These are phyloP conservation scores for Kazachstania kunashirensis DNA, from an alignment of 805 yeast genomes.

Conservation along the genomic window DNA sequence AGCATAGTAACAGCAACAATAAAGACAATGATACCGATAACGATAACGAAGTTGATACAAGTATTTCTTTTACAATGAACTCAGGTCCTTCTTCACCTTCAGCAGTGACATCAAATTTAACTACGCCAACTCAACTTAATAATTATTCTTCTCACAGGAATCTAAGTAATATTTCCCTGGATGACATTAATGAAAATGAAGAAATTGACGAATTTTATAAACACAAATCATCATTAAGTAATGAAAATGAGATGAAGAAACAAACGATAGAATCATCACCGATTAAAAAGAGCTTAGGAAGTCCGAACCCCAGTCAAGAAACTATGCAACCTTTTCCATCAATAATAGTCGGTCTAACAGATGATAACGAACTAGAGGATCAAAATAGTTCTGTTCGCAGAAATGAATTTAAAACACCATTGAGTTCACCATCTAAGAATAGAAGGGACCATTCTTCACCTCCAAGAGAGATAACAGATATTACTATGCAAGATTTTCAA, in stretches of 20 bases:
- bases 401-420: background rate
- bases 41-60: background rate
- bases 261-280: background rate
- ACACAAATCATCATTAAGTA: background rate
- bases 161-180: constrained; percentile 24
- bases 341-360: constrained; percentile 18
- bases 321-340: constrained; percentile 18
- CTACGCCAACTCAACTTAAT: background rate
- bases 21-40: background rate
- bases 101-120: constrained; percentile 28
- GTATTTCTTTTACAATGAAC: background rate
- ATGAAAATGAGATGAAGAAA: background rate
- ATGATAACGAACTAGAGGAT: constrained; percentile 4
- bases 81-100: constrained; percentile 1
- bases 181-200: constrained; percentile 30
- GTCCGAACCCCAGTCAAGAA: constrained; percentile 9
- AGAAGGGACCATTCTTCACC: background rate
- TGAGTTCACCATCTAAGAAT: background rate
- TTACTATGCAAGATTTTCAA: background rate
- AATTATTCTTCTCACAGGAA: constrained; percentile 2
- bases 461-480: background rate
- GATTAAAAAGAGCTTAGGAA: constrained; percentile 5
- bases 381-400: background rate
- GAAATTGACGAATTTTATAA: constrained; percentile 9
- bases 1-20: too few species aligned